phyloP scores from a whole-genome alignment of 2,329 filamentous ascomycete species.

The Thielaviopsis populi region DNA sequence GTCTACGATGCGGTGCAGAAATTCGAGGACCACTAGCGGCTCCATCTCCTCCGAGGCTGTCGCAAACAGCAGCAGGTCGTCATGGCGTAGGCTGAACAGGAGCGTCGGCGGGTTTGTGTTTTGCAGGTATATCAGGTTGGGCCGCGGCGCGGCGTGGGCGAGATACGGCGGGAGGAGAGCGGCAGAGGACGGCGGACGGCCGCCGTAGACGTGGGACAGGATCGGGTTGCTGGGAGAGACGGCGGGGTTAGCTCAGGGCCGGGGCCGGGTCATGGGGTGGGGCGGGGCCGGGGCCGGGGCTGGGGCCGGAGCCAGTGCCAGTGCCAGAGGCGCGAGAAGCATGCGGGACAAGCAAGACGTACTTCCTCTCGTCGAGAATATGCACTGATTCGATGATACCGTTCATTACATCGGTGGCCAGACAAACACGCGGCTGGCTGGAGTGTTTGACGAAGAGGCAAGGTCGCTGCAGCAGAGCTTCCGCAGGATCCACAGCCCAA shows the following conservation, averaged over 20 bases:
- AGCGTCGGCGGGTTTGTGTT: slow-evolving; percentile 73
- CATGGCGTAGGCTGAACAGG: slow-evolving; percentile 76
- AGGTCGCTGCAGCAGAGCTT: not conserved
- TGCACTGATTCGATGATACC: slow-evolving; percentile 88
- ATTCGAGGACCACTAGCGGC: slow-evolving; percentile 80
- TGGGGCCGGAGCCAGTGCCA: not conserved
- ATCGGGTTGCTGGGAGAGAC: slow-evolving; percentile 52
- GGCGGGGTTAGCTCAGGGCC: not conserved
- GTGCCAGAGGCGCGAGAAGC: not conserved
- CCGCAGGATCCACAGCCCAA: not conserved
- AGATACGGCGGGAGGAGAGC: slow-evolving; percentile 77
- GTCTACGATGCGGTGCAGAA: slow-evolving; percentile 85
- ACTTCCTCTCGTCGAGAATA: slow-evolving; percentile 95
- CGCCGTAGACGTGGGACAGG: slow-evolving; percentile 78
- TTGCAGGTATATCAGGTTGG: slow-evolving; percentile 72
- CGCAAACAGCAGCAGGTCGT: slow-evolving; percentile 71
- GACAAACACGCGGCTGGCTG: not conserved
- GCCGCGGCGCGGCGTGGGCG: slow-evolving; percentile 62
- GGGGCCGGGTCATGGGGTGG: no score
- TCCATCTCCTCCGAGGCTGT: slow-evolving; percentile 78
- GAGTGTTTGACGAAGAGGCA: not conserved
- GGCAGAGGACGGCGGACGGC: slow-evolving; percentile 59
- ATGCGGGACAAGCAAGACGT: slow-evolving; percentile 22
- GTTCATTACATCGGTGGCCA: slow-evolving; percentile 43
- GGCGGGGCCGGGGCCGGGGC: no score